phyloP scores from a whole-genome alignment of 805 yeast species.

The Ogataea trehalophila region DNA sequence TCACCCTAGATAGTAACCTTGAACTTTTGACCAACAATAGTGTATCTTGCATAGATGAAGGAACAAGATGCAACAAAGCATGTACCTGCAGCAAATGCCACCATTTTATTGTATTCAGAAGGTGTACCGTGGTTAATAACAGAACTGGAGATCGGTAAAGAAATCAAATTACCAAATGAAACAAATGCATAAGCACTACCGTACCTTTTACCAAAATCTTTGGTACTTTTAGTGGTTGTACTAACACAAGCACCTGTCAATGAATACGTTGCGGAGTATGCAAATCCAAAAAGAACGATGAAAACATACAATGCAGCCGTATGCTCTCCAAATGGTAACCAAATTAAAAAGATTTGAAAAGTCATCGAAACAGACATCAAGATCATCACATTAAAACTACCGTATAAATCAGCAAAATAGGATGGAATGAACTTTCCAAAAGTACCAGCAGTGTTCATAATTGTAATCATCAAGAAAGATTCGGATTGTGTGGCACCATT shows the following conservation, averaged over 20 bases:
- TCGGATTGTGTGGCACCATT: conserved; percentile 39
- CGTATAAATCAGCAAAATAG: conserved; percentile 33
- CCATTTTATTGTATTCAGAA: conserved; percentile 28
- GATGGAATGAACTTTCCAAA: conserved; percentile 33
- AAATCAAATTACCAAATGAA: conserved; percentile 44
- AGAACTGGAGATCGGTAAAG: conserved; percentile 45
- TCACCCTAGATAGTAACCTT: conserved; percentile 9
- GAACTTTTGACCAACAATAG: conserved; percentile 39
- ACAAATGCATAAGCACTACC: conserved; percentile 63
- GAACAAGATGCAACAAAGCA: conserved; percentile 18
- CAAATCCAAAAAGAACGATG: conserved; percentile 47
- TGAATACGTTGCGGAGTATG: conserved; percentile 54
- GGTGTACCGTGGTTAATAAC: conserved; percentile 31
- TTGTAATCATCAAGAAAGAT: conserved; percentile 44
- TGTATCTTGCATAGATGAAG: conserved; percentile 18
- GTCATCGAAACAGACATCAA: conserved; percentile 43
- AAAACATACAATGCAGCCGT: conserved; percentile 44
- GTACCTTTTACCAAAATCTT: conserved; percentile 62
- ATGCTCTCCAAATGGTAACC: conserved; percentile 58
- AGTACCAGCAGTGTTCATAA: conserved; percentile 41
- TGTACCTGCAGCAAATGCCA: conserved; percentile 28
- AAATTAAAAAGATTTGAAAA: conserved; percentile 44
- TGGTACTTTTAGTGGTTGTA: conserved; percentile 45
- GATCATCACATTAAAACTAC: conserved; percentile 49
- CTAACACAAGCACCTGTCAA: conserved; percentile 62